These are phyloP conservation scores for Barbatosphaeria neglecta DNA, from an alignment of 495 filamentous ascomycete genomes.

Conservation along the genomic window DNA sequence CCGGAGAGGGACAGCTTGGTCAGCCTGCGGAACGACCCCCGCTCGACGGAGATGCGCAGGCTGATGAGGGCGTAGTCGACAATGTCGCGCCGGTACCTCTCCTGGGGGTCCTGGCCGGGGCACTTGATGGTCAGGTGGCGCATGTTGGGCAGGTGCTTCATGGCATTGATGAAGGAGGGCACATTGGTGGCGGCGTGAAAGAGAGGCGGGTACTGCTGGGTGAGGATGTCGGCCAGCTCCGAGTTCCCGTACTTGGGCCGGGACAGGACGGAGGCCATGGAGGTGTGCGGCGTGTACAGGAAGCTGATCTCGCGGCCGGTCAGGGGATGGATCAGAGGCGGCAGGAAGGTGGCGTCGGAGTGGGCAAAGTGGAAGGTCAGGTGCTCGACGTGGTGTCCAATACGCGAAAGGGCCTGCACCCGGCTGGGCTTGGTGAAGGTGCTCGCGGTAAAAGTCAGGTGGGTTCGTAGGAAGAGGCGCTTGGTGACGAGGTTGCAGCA, in stretches of 20 bases:
- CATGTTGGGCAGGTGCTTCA: slow-evolving; percentile 50
- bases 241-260: slow-evolving; percentile 53
- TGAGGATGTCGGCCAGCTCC: slow-evolving; percentile 56
- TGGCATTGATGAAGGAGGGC: slow-evolving; percentile 59
- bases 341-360: slow-evolving; percentile 57
- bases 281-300: slow-evolving; percentile 58
- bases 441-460: slow-evolving; percentile 55
- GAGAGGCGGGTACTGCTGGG: slow-evolving; percentile 67
- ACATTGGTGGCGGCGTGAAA: slow-evolving; percentile 82
- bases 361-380: slow-evolving; percentile 62
- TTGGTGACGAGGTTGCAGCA: slow-evolving; percentile 41
- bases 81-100: slow-evolving; percentile 58
- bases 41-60: slow-evolving; percentile 63
- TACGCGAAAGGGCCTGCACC: slow-evolving; percentile 54
- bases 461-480: slow-evolving; percentile 39
- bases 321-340: slow-evolving; percentile 58
- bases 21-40: slow-evolving; percentile 46
- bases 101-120: slow-evolving; percentile 52
- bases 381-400: slow-evolving; percentile 60
- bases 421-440: slow-evolving; percentile 58
- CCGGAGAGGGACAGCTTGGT: slow-evolving; percentile 51
- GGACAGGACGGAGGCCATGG: slow-evolving; percentile 30
- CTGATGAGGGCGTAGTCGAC: slow-evolving; percentile 78
- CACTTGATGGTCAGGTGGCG: slow-evolving; percentile 59
- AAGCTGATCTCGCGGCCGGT: slow-evolving; percentile 64